Evolutionary conservation across 176 grass and related monocot genomes (phyloP).

Genomic region (Carex pumila): DNA sequence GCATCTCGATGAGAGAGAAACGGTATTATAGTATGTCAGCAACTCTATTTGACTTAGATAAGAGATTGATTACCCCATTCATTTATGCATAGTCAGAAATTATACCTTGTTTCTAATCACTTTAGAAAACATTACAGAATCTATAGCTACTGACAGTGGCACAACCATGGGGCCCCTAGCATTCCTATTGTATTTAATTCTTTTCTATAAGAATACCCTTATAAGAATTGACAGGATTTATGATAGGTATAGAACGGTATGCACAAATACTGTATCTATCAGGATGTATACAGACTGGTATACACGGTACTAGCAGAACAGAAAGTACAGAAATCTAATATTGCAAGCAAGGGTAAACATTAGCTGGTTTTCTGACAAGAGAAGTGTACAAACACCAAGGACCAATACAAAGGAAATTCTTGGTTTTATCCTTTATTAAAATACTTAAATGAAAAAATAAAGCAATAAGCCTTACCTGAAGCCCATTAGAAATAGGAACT

Average conservation of each 20-base stretch:
- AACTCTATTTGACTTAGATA: not conserved
- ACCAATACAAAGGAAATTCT: not conserved
- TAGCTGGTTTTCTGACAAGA: not conserved
- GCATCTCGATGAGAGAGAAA: not conserved
- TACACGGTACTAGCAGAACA: no score
- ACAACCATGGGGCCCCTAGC: no score
- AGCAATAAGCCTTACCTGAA: slow-evolving; percentile 52
- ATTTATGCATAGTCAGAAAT: not conserved
- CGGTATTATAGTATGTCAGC: not conserved
- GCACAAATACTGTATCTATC: no score
- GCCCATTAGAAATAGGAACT: slow-evolving; percentile 95
- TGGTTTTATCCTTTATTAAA: not conserved
- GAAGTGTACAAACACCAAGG: not conserved
- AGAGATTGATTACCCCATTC: not conserved
- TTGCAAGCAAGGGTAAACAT: not conserved
- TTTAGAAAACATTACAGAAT: not conserved
- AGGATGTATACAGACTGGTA: no score
- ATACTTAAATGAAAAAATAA: not conserved
- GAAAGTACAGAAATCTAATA: not conserved
- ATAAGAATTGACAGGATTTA: no score
- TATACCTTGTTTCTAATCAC: not conserved
- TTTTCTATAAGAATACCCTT: no score
- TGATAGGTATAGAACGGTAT: no score
- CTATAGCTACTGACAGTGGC: not conserved
- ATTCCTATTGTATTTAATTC: no score